These are phyloP conservation scores for Serendipita indica DNA, from an alignment of 768 basidiomycete species.

Conservation along the genomic window DNA sequence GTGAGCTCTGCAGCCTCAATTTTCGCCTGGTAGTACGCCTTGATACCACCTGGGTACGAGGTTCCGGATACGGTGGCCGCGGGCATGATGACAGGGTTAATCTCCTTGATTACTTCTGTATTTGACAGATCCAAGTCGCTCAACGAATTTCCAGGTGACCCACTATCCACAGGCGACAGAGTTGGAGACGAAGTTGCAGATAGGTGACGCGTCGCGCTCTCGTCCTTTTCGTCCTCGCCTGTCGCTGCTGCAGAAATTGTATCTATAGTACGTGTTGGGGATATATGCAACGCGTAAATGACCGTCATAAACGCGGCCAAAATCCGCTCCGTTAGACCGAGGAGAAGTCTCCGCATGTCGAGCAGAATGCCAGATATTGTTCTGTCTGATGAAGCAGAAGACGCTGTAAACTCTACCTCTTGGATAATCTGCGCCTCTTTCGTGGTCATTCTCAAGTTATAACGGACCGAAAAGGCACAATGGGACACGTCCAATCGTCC, in stretches of 20 bases:
- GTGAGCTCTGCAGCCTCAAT: slow-evolving; percentile 85
- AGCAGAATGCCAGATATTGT: not conserved
- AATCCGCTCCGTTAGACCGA: not conserved
- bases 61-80: slow-evolving; percentile 1
- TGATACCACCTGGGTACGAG: slow-evolving; percentile 43
- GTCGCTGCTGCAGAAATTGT: not conserved
- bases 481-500: no score
- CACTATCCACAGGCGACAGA: not conserved
- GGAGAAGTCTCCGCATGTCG: not conserved
- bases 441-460: not conserved
- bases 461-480: not conserved
- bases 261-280: not conserved
- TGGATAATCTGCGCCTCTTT: not conserved
- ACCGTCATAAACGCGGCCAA: not conserved
- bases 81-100: slow-evolving; percentile 6
- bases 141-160: not conserved
- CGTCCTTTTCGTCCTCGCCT: not conserved
- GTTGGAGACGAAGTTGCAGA: not conserved
- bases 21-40: slow-evolving; percentile 90
- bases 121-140: not conserved
- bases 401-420: not conserved
- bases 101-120: not conserved
- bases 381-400: not conserved
- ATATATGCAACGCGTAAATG: not conserved
- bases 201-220: not conserved